Conservation (phyloP, 1,284 basidiomycete genomes). For the Golubevia sp. region DNA sequence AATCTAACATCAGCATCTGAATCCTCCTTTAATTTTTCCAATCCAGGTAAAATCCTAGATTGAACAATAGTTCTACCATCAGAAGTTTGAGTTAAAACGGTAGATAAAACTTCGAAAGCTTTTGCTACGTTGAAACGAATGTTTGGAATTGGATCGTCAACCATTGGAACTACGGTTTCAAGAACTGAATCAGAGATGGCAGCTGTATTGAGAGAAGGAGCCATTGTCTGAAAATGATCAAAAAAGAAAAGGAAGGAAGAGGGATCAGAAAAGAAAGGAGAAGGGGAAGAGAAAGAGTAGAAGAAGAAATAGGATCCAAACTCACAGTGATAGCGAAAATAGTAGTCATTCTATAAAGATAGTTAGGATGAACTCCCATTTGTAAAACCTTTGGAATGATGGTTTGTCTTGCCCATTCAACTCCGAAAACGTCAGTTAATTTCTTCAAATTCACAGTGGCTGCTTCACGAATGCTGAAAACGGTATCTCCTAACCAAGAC, state of each 20-base stretch:
- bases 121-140: conserved; percentile 99
- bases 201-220: conserved; percentile 84
- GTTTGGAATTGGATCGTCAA: conserved; percentile 93
- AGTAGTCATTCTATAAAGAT: conserved; percentile 98
- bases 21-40: conserved; percentile 88
- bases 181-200: conserved; percentile 86
- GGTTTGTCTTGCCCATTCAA: conserved; percentile 91
- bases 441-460: conserved; percentile 97
- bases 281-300: conserved; percentile 14
- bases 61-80: conserved; percentile 78
- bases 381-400: conserved; percentile 97
- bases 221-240: conserved; percentile 74
- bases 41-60: conserved; percentile 76
- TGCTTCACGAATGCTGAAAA: conserved; percentile 96
- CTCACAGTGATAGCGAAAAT: conserved; percentile 95
- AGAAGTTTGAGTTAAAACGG: conserved; percentile 70
- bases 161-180: conserved; percentile 80
- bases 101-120: conserved; percentile 73
- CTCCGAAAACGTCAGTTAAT: conserved; percentile 96
- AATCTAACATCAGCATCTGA: conserved; percentile 91
- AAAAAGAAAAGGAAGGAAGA: conserved; percentile 11
- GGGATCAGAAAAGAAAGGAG: conserved; percentile 12
- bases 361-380: conserved; percentile 97
- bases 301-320: conserved; percentile 12
- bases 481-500: conserved; percentile 98